Evolutionary conservation across 2,329 filamentous ascomycete species (phyloP), one percentile per base, ranked within the genome.

Genomic region (Fusarium caatingaense): DNA sequence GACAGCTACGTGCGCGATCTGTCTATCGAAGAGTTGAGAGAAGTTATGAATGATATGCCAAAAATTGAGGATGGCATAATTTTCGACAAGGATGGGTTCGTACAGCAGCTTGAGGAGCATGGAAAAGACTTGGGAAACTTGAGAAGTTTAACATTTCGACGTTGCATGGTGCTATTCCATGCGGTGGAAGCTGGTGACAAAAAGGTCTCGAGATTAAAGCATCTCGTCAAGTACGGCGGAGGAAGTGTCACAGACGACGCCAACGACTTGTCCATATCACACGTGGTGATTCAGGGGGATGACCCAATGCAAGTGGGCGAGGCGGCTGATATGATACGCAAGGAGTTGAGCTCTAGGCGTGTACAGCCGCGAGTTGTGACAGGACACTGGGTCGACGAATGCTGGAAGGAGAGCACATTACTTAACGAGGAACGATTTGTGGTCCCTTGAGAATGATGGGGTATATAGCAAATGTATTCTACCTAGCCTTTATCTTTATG

Each of bases 1-100:
- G 96, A 99, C 77, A 94, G 93, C 75, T 98, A 93, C 79, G 87
- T 89, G 1, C 85, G 94, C 7, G 89, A 97, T 72, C 82, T 91
- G 11, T 85, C 83, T 1, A 72, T 87, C 0, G 85, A 88, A 3
- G 92, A 95, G 73, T 84, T 97, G 49, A 83, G 78, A 41, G 76
- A 77, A 5, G 76, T 90, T 0, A 68, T 90, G 46, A 74, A 73
- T 10, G 76, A 79, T 5, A 89, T 90, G 83, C 82, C 84, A 1
- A 83, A 85, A 68, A 80, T 82, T n/a, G 78, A 84, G 54, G 76
- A 80, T 16, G 69, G 76, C 13, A 77, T 76, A 2, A 69, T 73
- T 0, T 86, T 88, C 59, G 79, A 86, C 21, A 81, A 80, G 44
- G 71, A 78, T 5, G 76, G 79, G 5, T 87, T 91, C 34, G 71